Conservation (phyloP, 2,329 filamentous ascomycete species). For the Fusarium anguioides region DNA sequence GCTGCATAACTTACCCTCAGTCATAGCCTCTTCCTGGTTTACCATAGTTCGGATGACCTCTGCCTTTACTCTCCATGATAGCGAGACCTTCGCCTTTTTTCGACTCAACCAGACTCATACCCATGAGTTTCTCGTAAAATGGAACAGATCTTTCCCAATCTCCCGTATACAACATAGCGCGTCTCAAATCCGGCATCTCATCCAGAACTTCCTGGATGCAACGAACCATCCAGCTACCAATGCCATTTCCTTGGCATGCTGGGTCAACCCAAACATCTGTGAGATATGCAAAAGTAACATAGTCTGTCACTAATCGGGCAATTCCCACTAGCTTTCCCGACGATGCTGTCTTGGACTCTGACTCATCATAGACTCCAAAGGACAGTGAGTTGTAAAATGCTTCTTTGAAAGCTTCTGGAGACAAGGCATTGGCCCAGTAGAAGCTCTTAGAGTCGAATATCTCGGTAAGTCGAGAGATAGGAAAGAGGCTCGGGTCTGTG, state of each 20-base stretch:
- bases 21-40: not conserved
- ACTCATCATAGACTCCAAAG: conserved; percentile 62
- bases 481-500: conserved; percentile 62
- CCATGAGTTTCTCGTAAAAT: conserved; percentile 49
- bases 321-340: conserved; percentile 45
- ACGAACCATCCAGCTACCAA: conserved; percentile 70
- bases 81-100: conserved; percentile 42
- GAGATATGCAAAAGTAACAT: conserved; percentile 69
- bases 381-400: conserved; percentile 65
- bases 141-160: conserved; percentile 50
- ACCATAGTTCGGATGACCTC: conserved; percentile 31
- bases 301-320: conserved; percentile 69
- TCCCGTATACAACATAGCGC: conserved; percentile 61
- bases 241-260: conserved; percentile 64
- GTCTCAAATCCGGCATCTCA: conserved; percentile 65
- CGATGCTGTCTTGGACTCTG: not conserved
- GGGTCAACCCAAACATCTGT: conserved; percentile 72
- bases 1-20: not conserved
- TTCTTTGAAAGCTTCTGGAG: conserved; percentile 56
- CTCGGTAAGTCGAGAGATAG: conserved; percentile 59
- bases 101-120: conserved; percentile 45
- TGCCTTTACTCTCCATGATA: conserved; percentile 42
- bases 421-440: conserved; percentile 65
- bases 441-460: conserved; percentile 62
- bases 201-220: conserved; percentile 65